These are phyloP conservation scores for Hippophae tibetana DNA, from an alignment of 306 rosid genomes.

Conservation along the genomic window DNA sequence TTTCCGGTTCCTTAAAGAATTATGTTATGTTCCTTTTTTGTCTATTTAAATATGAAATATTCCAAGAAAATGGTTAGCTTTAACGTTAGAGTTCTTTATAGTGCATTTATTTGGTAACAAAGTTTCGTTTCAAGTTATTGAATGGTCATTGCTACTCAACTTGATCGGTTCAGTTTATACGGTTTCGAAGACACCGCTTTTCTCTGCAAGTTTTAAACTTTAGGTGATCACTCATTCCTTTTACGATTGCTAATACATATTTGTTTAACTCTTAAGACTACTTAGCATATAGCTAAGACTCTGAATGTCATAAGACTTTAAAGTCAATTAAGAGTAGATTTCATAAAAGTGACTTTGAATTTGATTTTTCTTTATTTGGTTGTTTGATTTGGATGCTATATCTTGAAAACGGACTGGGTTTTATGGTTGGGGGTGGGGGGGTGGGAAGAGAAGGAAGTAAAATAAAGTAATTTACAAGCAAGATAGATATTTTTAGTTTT, in stretches of 20 bases:
- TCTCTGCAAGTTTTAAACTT: constrained; percentile 10
- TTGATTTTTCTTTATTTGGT: constrained; percentile 8
- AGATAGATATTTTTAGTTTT: constrained; percentile 2
- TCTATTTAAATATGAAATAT: constrained; percentile 12
- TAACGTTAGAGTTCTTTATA: neutral
- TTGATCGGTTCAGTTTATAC: constrained; percentile 14
- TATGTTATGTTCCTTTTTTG: neutral
- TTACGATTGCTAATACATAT: neutral
- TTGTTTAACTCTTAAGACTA: neutral
- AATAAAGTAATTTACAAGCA: neutral
- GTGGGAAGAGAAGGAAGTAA: neutral
- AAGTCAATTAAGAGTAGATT: constrained; percentile 18
- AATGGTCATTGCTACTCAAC: constrained; percentile 25
- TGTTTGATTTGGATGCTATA: constrained; percentile 13
- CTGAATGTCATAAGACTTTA: neutral
- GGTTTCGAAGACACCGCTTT: constrained; percentile 13
- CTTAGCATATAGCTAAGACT: constrained; percentile 10
- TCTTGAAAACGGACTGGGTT: constrained; percentile 20
- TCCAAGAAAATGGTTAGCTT: constrained; percentile 7
- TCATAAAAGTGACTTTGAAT: constrained; percentile 1
- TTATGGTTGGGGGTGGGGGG: neutral
- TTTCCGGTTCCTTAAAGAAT: constrained; percentile 10
- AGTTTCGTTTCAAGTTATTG: constrained; percentile 14
- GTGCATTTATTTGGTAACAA: neutral
- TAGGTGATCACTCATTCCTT: constrained; percentile 1